Percentiles rank a stretch among this genome's conserved stretches.
Conservation (phyloP, 1,284 basidiomycete genomes). For the Leucoagaricus sp. region DNA sequence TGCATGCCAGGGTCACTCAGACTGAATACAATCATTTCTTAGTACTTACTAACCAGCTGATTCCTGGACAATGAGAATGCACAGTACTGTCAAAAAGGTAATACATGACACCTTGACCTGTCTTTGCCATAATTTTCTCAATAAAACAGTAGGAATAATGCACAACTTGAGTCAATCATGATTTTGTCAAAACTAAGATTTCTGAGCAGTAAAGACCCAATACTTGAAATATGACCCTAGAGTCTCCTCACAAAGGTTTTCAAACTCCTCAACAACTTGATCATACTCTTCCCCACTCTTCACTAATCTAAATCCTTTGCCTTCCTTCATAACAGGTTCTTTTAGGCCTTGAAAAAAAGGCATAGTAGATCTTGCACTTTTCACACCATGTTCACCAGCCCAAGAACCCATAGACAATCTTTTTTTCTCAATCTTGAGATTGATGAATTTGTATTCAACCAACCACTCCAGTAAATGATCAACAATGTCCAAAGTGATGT, state of each 20-base stretch:
- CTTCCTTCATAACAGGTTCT: not conserved
- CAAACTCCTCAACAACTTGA: conserved; percentile 4
- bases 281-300: conserved; percentile 12
- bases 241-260: not conserved
- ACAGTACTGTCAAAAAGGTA: no score
- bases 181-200: not conserved
- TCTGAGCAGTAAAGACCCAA: conserved; percentile 5
- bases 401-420: not conserved
- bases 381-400: not conserved
- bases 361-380: not conserved
- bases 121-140: no score
- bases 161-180: no score
- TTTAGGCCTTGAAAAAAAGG: not conserved
- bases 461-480: conserved; percentile 5
- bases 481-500: conserved; percentile 10
- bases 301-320: conserved; percentile 8
- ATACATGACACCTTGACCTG: no score
- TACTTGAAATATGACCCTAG: conserved; percentile 5
- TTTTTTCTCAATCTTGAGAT: conserved; percentile 8
- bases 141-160: no score
- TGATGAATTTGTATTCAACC: conserved; percentile 6
- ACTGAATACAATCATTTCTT: no score
- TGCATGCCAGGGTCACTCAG: no score
- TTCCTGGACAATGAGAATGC: no score
- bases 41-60: no score